A percentile compares a stretch with the other conserved stretches of the same genome.
Conservation (phyloP, 75 land plant genomes). For the Selaginella moellendorffii region DNA sequence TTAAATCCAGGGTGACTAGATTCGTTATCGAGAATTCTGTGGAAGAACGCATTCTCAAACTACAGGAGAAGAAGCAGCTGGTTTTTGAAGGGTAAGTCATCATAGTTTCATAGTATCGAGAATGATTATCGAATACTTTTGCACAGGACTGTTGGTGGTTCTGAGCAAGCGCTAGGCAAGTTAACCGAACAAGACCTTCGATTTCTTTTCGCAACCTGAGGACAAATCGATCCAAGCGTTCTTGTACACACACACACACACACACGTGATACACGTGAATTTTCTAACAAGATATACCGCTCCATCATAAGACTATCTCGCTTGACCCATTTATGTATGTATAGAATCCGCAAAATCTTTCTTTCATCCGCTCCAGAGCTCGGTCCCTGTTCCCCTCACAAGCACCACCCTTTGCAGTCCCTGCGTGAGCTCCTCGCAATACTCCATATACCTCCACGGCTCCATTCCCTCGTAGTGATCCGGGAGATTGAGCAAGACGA, state of each 20-base stretch:
- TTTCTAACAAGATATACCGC: no score
- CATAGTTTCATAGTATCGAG: no score
- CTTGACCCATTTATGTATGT: no score
- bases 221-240: no score
- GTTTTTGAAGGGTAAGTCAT: conserved; percentile 83
- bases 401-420: conserved; percentile 19
- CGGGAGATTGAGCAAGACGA: conserved; percentile 18
- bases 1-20: conserved; percentile 39
- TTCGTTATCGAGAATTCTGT: conserved; percentile 72
- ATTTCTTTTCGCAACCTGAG: conserved; percentile 48
- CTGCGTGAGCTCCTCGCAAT: conserved; percentile 18
- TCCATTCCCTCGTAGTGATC: conserved; percentile 24
- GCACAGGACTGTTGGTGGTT: conserved; percentile 71
- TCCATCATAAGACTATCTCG: no score
- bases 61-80: conserved; percentile 87
- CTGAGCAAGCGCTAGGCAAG: conserved; percentile 61
- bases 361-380: conserved; percentile 21
- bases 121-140: no score
- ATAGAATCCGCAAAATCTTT: no score
- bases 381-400: conserved; percentile 22
- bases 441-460: conserved; percentile 21
- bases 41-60: conserved; percentile 72
- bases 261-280: no score
- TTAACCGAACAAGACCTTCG: conserved; percentile 62
- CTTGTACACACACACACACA: no score